These are phyloP conservation scores for Quillaja saponaria DNA, from an alignment of 306 rosid species.

Conservation along the genomic window DNA sequence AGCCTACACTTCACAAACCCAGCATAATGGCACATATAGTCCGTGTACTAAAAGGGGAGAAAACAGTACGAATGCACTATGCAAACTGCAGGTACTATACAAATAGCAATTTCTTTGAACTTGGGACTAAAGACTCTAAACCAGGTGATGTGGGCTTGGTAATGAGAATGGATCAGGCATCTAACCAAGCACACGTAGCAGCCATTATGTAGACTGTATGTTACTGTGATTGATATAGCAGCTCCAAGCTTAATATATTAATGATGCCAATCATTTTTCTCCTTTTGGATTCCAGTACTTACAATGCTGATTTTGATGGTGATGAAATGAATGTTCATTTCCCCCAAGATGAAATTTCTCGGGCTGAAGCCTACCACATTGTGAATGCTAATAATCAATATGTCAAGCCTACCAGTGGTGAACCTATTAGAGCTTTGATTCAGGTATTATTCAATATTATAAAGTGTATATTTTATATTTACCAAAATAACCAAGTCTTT, in stretches of 20 bases:
- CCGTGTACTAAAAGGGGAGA: conserved; percentile 92
- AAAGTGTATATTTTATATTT: conserved; percentile 8
- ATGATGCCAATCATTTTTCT: conserved; percentile 17
- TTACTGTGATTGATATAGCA: conserved; percentile 3
- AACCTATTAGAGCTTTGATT: conserved; percentile 88
- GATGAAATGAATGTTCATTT: conserved; percentile 98
- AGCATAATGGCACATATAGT: conserved; percentile 97
- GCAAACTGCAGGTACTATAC: conserved; percentile 66
- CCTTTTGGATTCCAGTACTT: conserved; percentile 63
- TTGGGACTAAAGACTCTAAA: conserved; percentile 22
- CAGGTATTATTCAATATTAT: conserved; percentile 55
- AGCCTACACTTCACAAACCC: conserved; percentile 99
- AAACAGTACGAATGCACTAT: conserved; percentile 95
- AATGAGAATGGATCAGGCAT: too few relatives aligned
- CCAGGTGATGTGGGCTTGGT: too few relatives aligned
- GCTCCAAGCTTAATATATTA: conserved; percentile 18
- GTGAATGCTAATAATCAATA: conserved; percentile 95
- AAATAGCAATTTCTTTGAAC: conserved; percentile 16
- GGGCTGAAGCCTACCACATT: conserved; percentile 91
- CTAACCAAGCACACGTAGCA: conserved; percentile 1
- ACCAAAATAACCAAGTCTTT: too few relatives aligned
- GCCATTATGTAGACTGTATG: conserved; percentile 38
- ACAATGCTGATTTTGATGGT: conserved; percentile 97
- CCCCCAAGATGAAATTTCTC: conserved; percentile 97
- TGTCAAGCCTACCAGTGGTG: conserved; percentile 98